Percentiles rank a stretch among this genome's conserved stretches.
Conservation (phyloP, 139 green algal species). For the Chlorella sorokiniana region DNA sequence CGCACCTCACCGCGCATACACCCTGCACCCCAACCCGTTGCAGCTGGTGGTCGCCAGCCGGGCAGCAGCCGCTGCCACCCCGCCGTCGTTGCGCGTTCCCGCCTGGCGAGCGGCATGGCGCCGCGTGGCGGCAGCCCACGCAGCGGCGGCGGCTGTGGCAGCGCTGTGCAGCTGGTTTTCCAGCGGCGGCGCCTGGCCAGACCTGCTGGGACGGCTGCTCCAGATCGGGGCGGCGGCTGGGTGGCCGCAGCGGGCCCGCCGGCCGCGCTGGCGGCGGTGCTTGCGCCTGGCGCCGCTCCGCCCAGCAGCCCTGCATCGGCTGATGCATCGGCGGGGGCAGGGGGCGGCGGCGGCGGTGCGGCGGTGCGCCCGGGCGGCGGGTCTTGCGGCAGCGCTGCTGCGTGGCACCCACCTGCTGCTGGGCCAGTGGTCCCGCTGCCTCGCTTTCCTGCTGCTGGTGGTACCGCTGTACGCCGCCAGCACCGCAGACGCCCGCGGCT, state of each 20-base stretch:
- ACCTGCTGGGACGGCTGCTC: neutral
- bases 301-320: neutral
- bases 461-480: constrained; percentile 10
- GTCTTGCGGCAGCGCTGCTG: neutral
- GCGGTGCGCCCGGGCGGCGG: neutral
- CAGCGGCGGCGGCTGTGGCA: neutral
- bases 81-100: neutral
- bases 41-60: neutral
- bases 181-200: neutral
- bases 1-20: neutral
- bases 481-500: no score
- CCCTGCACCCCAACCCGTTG: neutral
- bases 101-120: constrained; percentile 7
- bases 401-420: neutral
- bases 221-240: neutral
- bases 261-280: neutral
- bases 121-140: neutral
- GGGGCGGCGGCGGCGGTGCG: neutral
- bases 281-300: neutral
- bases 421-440: constrained; percentile 13
- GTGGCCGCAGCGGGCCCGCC: neutral
- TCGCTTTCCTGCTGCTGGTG: neutral
- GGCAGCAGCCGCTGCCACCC: neutral
- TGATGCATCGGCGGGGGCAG: neutral
- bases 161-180: neutral